Evolutionary conservation across 331 rosid species (phyloP), one percentile per base, ranked within the genome.

Genomic region (Telfairia occidentalis): DNA sequence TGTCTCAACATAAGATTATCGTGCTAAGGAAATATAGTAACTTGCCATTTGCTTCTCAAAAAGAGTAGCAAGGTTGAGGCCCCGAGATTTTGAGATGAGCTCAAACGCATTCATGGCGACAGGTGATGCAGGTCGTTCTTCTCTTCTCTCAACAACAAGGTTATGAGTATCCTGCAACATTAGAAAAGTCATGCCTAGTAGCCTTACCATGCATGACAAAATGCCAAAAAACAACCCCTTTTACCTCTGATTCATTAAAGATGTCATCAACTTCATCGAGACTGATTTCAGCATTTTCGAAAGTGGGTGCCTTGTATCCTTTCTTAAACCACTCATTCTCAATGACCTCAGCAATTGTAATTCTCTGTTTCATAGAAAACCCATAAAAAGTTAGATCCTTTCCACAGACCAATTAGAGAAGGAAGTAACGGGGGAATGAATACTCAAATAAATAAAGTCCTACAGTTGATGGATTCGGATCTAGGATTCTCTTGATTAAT

Each of bases 251-350:
- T 78, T 84, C 89, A 72, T 79, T 76, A 79, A 94, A 89, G 77
- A 94, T 86, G 54, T 87, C 86, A 77, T 94, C 83, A 73, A 94
- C 80, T 71, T 94, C 96, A 76, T 82, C 96, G 61, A 89, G 90
- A 78, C 80, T 83, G 82, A 89, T 86, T 85, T 85, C 85, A 9
- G 82, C 83, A 81, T 87, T 92, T 79, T 94, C 96, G 79, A 91
- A 94, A 76, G 73, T 75, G 10, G 96, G 98, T 50, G 97, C 86
- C 76, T 77, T 85, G 81, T 94, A 91, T 65, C 97, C 98, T 83
- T 94, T 94, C 88, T 86, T 94, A 81, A 94, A 94, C 98, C 98
- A 94, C 60, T 89, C 97, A 79, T 91, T 91, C 83, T 89, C 91
- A 82, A 91, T 85, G 37, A 94, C 84, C 65, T 89, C 98, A 23